A percentile compares a stretch with the other conserved stretches of the same genome.
Conservation (phyloP, 257 asterid species). For the Solanum piurae region DNA sequence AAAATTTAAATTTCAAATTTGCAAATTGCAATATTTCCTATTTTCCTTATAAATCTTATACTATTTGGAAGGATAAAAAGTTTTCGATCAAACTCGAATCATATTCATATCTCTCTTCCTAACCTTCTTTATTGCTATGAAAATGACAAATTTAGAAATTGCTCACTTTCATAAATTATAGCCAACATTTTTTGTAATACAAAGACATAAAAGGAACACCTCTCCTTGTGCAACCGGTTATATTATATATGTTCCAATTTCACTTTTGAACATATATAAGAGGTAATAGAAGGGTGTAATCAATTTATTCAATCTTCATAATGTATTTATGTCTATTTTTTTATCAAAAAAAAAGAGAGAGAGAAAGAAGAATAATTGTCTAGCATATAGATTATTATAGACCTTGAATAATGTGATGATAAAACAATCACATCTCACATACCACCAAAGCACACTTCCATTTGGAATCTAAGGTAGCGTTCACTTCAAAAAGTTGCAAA, state of each 20-base stretch:
- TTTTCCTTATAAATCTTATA: too few relatives aligned
- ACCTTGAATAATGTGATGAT: neutral
- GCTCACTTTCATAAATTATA: too few relatives aligned
- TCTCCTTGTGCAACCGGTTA: neutral
- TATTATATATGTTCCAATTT: too few relatives aligned
- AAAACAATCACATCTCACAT: neutral
- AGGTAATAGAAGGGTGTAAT: neutral
- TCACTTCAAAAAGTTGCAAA: neutral
- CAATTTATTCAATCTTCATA: neutral
- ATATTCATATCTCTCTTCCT: too few relatives aligned
- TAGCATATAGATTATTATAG: neutral
- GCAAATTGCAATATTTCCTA: too few relatives aligned
- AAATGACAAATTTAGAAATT: too few relatives aligned
- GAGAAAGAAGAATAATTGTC: neutral
- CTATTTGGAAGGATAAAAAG: too few relatives aligned
- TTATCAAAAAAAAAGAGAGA: too few relatives aligned
- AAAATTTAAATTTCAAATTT: too few relatives aligned
- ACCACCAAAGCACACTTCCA: neutral
- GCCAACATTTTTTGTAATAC: neutral
- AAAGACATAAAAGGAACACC: neutral
- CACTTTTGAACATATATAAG: too few relatives aligned
- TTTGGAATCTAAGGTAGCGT: neutral
- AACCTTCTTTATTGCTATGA: too few relatives aligned
- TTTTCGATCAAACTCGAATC: too few relatives aligned
- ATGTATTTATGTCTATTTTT: neutral